phyloP scores from a whole-genome alignment of 768 basidiomycete genomes.

The Porphyrellus cyaneotinctus region DNA sequence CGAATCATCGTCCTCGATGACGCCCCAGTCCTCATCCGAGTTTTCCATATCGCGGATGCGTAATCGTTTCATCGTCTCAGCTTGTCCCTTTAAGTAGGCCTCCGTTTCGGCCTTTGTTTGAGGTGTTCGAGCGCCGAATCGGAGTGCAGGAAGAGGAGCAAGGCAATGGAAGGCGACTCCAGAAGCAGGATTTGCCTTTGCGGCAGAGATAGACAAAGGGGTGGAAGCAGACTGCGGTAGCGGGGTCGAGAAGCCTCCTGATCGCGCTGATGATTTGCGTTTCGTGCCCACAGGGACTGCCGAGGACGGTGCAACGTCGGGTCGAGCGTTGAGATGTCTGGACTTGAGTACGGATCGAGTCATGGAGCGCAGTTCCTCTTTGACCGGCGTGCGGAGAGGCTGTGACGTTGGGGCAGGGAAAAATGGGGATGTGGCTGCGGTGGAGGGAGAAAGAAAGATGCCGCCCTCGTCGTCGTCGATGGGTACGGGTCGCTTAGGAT shows the following conservation, averaged over 20 bases:
- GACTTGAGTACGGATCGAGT: constrained; percentile 41
- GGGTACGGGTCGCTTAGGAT: constrained; percentile 35
- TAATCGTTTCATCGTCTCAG: constrained; percentile 61
- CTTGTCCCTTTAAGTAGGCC: constrained; percentile 45
- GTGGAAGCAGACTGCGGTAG: constrained; percentile 45
- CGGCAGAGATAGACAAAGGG: constrained; percentile 35
- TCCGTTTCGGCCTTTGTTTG: constrained; percentile 38
- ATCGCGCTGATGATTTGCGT: constrained; percentile 52
- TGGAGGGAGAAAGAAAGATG: constrained; percentile 52
- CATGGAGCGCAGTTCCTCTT: constrained; percentile 40
- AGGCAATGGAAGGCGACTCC: constrained; percentile 34
- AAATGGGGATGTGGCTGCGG: constrained; percentile 38
- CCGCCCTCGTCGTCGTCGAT: constrained; percentile 55
- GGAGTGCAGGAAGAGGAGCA: constrained; percentile 32
- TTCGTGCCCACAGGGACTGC: constrained; percentile 49
- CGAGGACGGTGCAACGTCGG: not conserved
- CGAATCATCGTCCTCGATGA: constrained; percentile 45
- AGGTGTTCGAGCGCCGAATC: constrained; percentile 27
- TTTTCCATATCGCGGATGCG: constrained; percentile 54
- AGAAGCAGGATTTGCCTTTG: constrained; percentile 31
- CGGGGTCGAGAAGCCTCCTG: constrained; percentile 53
- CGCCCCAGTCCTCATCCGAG: constrained; percentile 43
- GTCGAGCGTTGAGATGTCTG: constrained; percentile 27
- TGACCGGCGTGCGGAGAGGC: constrained; percentile 60
- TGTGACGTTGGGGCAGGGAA: constrained; percentile 43